A percentile compares a stretch with the other conserved stretches of the same genome.
phyloP scores from a whole-genome alignment of 768 basidiomycete species.

The Lentinula sp. region DNA sequence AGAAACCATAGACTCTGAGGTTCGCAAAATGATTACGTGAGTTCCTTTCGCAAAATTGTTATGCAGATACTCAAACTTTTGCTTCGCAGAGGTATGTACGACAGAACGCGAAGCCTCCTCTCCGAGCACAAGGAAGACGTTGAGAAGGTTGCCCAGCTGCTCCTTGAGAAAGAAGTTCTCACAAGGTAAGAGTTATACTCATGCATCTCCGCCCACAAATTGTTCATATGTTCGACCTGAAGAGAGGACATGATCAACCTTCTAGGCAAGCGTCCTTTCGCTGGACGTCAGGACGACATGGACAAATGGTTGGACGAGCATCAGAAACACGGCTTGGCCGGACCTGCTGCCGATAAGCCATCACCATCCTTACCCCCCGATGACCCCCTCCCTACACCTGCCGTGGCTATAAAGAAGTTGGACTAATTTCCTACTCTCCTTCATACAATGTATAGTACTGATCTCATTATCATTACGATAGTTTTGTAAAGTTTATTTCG shows the following conservation, averaged over 20 bases:
- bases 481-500: not conserved
- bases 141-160: conserved; percentile 85
- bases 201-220: not conserved
- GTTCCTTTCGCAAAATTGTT: conserved; percentile 2
- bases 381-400: conserved; percentile 42
- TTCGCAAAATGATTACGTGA: conserved; percentile 92
- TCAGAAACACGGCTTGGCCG: conserved; percentile 42
- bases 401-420: conserved; percentile 36
- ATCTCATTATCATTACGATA: not conserved
- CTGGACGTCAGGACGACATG: conserved; percentile 83
- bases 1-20: conserved; percentile 86
- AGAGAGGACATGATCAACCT: conserved; percentile 87
- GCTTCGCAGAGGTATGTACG: conserved; percentile 59
- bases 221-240: conserved; percentile 5
- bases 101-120: conserved; percentile 76
- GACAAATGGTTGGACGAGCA: conserved; percentile 94
- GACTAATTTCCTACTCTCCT: conserved; percentile 16
- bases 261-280: conserved; percentile 79
- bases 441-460: conserved; percentile 3
- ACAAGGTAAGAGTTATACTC: conserved; percentile 52
- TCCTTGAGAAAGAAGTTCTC: conserved; percentile 95
- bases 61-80: conserved; percentile 5
- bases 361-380: conserved; percentile 37
- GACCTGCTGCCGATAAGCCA: conserved; percentile 39
- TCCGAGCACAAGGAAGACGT: conserved; percentile 81